Evolutionary conservation across 139 green algal species (phyloP), one percentile per base, ranked within the genome.

Genomic region (Chlamydomonas incerta): DNA sequence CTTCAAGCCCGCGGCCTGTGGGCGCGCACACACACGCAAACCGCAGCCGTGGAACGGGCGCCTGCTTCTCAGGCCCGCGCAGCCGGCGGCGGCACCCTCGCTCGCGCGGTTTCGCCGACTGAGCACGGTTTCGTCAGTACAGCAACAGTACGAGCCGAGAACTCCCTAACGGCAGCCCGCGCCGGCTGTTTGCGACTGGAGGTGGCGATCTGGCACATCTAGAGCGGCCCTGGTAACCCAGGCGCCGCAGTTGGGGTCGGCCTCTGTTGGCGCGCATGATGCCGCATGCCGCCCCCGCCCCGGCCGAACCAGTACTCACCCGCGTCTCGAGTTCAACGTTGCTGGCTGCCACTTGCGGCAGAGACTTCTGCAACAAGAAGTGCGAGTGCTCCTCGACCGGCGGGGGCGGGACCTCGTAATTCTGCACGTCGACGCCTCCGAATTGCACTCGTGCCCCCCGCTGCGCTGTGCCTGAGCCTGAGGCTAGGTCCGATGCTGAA

Each of bases 1-100:
- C 63, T 88, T 90, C n/a, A 91, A 46, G 0, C 90, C 87, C 26
- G 87, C 87, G 13, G 85, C 87, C 87, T 91, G 87, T 28, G 26
- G 13, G 68, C 14, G 62, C 6, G 6, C 55, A 63, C 41, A 8
- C 41, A 50, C 8, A 8, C 41, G 8, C 41, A 8, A 50, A 50
- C n/a, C n/a, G n/a, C n/a, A n/a, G n/a, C n/a, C n/a, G n/a, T n/a
- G n/a, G n/a, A n/a, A n/a, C n/a, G n/a, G n/a, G n/a, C n/a, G n/a
- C n/a, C n/a, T n/a, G n/a, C n/a, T n/a, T n/a, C n/a, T n/a, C n/a
- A n/a, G n/a, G n/a, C n/a, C n/a, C n/a, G n/a, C n/a, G n/a, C n/a
- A n/a, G n/a, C n/a, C n/a, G n/a, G n/a, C n/a, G n/a, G n/a, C n/a
- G n/a, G n/a, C n/a, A n/a, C n/a, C n/a, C n/a, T n/a, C n/a, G n/a